These are phyloP conservation scores for Umbilicus rupestris DNA, from an alignment of 164 flowering plant species.

Conservation along the genomic window DNA sequence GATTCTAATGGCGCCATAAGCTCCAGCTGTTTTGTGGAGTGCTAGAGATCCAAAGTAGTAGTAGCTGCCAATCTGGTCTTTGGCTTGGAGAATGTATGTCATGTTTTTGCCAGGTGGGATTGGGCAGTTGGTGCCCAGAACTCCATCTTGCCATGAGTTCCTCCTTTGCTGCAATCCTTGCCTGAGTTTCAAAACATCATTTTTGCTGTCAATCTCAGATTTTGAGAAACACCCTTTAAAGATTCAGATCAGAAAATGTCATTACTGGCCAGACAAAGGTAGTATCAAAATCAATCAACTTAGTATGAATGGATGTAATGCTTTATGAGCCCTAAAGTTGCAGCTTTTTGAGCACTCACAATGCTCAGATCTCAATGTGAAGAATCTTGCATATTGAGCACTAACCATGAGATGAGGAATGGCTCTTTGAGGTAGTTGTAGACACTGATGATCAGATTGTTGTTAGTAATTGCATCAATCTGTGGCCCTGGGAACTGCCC, in stretches of 20 bases:
- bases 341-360: not conserved
- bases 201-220: not conserved
- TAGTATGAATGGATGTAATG: not conserved
- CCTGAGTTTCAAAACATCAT: constrained; percentile 31
- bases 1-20: constrained; percentile 64
- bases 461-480: constrained; percentile 79
- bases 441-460: constrained; percentile 82
- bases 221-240: not conserved
- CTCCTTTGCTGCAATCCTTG: constrained; percentile 89
- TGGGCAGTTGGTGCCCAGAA: constrained; percentile 80
- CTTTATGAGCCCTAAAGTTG: not conserved
- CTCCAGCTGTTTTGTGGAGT: constrained; percentile 92
- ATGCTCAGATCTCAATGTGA: constrained; percentile 1
- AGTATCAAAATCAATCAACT: not conserved
- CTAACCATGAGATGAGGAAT: constrained; percentile 91
- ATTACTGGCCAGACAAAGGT: not conserved
- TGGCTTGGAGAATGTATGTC: constrained; percentile 77
- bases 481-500: constrained; percentile 98
- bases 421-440: constrained; percentile 75
- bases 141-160: constrained; percentile 96
- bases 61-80: constrained; percentile 88
- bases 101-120: constrained; percentile 86
- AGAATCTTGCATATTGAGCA: not conserved
- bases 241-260: not conserved
- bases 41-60: constrained; percentile 82